These are phyloP conservation scores for Cyclotella atomus DNA, from an alignment of 108 stramenopile genomes.

Conservation along the genomic window DNA sequence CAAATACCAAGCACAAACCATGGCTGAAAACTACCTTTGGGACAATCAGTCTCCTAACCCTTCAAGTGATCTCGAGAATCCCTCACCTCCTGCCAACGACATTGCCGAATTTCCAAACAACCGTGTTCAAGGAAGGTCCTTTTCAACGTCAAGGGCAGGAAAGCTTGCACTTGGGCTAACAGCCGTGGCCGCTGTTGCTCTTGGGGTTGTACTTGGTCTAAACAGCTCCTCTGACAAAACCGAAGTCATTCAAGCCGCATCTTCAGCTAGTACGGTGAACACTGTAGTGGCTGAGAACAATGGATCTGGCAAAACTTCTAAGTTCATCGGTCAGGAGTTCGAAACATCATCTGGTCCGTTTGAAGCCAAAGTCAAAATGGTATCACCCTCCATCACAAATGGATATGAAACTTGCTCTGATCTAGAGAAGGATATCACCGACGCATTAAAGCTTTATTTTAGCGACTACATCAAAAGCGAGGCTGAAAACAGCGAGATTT, in stretches of 20 bases:
- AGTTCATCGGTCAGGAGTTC: not conserved
- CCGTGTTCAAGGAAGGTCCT: not conserved
- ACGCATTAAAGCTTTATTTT: conserved; percentile 34
- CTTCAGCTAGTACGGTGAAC: not conserved
- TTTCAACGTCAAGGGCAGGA: not conserved
- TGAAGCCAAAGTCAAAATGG: conserved; percentile 18
- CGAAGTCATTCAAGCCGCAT: not conserved
- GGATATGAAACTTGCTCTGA: conserved; percentile 41
- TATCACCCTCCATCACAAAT: conserved; percentile 10
- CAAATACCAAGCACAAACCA: not conserved
- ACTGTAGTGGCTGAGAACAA: not conserved
- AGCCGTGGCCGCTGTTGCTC: not conserved
- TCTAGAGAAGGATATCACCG: conserved; percentile 23
- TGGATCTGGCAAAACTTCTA: not conserved
- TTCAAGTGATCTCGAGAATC: conserved; percentile 11
- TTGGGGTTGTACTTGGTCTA: not conserved
- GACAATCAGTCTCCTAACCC: too few relatives aligned
- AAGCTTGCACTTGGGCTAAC: not conserved
- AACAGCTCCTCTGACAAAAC: not conserved
- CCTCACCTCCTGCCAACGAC: not conserved
- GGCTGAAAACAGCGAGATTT: conserved; percentile 6
- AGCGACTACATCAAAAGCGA: conserved; percentile 25
- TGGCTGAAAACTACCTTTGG: conserved; percentile 8
- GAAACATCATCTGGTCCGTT: conserved; percentile 24
- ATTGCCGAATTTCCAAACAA: not conserved